These are phyloP conservation scores for Oryza brachyantha DNA, from an alignment of 176 grass and related monocot species.

Conservation along the genomic window DNA sequence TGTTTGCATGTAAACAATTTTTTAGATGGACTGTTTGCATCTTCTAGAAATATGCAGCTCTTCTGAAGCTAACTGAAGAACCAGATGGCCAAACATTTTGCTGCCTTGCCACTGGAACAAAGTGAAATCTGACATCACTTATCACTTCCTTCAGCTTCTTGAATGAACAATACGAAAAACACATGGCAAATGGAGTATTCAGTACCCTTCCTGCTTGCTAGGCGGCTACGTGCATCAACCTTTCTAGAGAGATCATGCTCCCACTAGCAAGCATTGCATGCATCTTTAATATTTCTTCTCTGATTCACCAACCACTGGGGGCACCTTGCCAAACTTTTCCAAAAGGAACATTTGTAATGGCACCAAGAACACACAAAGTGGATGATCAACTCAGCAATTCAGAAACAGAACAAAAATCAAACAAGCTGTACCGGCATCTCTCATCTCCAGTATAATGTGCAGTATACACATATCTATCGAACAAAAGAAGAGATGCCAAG, in stretches of 20 bases:
- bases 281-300: neutral
- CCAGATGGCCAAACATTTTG: neutral
- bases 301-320: conserved; percentile 20
- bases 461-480: conserved; percentile 36
- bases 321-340: neutral
- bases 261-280: neutral
- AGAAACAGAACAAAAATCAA: neutral
- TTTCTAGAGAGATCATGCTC: conserved; percentile 43
- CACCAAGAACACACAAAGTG: neutral
- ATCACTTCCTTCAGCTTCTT: neutral
- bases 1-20: neutral
- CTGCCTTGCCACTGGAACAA: neutral
- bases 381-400: neutral
- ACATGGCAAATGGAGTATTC: neutral
- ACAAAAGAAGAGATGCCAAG: conserved; percentile 24
- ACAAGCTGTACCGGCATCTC: neutral
- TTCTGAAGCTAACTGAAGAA: neutral
- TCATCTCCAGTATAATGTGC: conserved; percentile 36
- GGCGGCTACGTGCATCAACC: neutral
- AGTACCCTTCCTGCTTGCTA: neutral
- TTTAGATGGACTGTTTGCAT: neutral
- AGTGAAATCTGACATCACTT: neutral
- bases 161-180: neutral
- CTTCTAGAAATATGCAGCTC: neutral
- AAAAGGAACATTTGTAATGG: neutral